phyloP scores from a whole-genome alignment of 2,329 filamentous ascomycete species.

The Botryosphaeria dothidea region DNA sequence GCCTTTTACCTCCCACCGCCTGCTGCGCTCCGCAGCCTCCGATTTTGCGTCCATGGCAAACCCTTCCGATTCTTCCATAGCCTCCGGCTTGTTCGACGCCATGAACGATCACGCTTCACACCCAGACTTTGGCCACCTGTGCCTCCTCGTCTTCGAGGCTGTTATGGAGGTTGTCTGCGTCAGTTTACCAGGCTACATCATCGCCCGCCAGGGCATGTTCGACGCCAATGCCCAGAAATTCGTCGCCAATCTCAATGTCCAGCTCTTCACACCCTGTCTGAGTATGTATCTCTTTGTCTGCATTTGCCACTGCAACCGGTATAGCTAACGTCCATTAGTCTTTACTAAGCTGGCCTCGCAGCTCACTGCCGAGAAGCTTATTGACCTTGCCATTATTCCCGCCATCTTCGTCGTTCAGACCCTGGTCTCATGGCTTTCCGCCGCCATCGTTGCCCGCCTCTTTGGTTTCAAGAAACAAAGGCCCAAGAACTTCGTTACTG shows the following conservation, averaged over 20 bases:
- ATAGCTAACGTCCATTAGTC: slow-evolving; percentile 55
- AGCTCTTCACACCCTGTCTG: slow-evolving; percentile 93
- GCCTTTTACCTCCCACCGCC: slow-evolving; percentile 4
- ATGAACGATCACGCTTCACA: slow-evolving; percentile 50
- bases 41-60: slow-evolving; percentile 36
- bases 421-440: slow-evolving; percentile 77
- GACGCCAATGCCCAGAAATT: slow-evolving; percentile 96
- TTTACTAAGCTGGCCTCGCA: slow-evolving; percentile 97
- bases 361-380: slow-evolving; percentile 84
- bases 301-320: not conserved
- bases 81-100: slow-evolving; percentile 31
- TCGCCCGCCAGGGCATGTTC: slow-evolving; percentile 88
- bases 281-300: slow-evolving; percentile 58
- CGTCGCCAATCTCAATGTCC: slow-evolving; percentile 92
- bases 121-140: slow-evolving; percentile 68
- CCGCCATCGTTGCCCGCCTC: slow-evolving; percentile 67
- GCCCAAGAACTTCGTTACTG: slow-evolving; percentile 89
- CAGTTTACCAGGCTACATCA: slow-evolving; percentile 88
- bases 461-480: slow-evolving; percentile 78
- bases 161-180: slow-evolving; percentile 95
- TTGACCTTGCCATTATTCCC: slow-evolving; percentile 92
- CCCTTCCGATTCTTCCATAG: slow-evolving; percentile 23
- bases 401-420: slow-evolving; percentile 90
- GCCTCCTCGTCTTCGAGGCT: slow-evolving; percentile 87
- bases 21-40: slow-evolving; percentile 21